Evolutionary conservation across 306 rosid genomes (phyloP).

Genomic region (Fragaria nilgerrensis): DNA sequence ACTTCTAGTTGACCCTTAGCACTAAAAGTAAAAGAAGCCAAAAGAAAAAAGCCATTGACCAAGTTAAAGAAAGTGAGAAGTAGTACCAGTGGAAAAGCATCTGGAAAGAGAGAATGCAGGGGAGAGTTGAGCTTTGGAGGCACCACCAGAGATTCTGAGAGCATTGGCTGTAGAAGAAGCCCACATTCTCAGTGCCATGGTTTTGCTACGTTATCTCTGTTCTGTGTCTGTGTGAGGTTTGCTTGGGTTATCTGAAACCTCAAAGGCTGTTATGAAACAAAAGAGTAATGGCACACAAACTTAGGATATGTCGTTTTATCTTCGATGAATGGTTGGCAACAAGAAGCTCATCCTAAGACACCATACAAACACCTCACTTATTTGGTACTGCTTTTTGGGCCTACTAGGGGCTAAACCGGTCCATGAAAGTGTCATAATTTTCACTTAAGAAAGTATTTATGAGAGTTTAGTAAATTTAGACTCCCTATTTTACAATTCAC

Average conservation of each 20-base stretch:
- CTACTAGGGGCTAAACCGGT: not conserved
- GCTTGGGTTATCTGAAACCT: conserved; percentile 4
- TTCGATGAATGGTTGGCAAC: conserved; percentile 62
- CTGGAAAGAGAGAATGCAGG: conserved; percentile 67
- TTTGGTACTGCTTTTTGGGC: not conserved
- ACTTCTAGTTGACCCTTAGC: not conserved
- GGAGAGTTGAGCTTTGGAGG: conserved; percentile 57
- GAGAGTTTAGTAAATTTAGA: not conserved
- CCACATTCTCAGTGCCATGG: conserved; percentile 92
- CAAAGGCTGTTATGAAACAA: conserved; percentile 8
- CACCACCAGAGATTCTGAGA: conserved; percentile 59
- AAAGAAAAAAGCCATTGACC: not conserved
- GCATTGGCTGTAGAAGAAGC: conserved; percentile 95
- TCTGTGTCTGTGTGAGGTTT: not conserved
- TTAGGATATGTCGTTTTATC: conserved; percentile 45
- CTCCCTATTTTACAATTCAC: too few relatives aligned
- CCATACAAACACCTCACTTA: not conserved
- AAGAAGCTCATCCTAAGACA: conserved; percentile 57
- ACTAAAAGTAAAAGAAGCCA: not conserved
- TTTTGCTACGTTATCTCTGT: not conserved
- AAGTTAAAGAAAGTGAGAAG: not conserved
- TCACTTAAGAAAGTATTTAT: not conserved
- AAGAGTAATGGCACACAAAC: not conserved
- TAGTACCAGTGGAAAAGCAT: conserved; percentile 73
- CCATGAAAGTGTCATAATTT: not conserved